phyloP scores from a whole-genome alignment of 495 filamentous ascomycete genomes.

The Aspergillus carlsbadensis region DNA sequence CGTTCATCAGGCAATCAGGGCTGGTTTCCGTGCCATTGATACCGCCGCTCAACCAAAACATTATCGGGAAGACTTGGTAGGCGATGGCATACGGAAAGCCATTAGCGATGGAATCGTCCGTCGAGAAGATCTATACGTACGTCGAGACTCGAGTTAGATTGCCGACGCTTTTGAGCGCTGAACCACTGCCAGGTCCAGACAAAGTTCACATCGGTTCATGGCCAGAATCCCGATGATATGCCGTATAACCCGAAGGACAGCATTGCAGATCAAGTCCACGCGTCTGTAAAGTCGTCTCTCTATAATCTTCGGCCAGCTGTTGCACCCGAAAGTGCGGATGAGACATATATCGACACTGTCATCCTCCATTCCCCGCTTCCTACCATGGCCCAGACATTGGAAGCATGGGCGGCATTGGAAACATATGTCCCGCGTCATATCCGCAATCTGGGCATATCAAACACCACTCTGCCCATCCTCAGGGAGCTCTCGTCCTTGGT shows the following conservation, averaged over 20 bases:
- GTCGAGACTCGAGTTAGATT: conserved; percentile 17
- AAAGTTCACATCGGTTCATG: conserved; percentile 66
- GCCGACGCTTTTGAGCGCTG: not conserved
- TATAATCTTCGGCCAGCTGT: conserved; percentile 50
- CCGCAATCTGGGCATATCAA: conserved; percentile 71
- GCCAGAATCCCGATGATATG: conserved; percentile 58
- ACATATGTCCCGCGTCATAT: conserved; percentile 63
- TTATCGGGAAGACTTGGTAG: conserved; percentile 73
- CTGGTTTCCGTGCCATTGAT: conserved; percentile 74
- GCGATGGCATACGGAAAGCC: conserved; percentile 59
- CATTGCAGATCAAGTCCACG: conserved; percentile 60
- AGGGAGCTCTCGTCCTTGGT: conserved; percentile 43
- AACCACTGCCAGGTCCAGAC: conserved; percentile 64
- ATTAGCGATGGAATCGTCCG: conserved; percentile 56
- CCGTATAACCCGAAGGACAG: conserved; percentile 56
- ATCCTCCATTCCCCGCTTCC: conserved; percentile 70
- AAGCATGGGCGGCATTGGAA: conserved; percentile 64
- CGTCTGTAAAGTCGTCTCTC: conserved; percentile 68
- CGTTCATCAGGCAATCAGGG: conserved; percentile 64
- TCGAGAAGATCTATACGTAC: conserved; percentile 61
- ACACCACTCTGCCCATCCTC: conserved; percentile 57
- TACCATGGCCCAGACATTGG: conserved; percentile 55
- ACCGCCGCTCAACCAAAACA: conserved; percentile 79
- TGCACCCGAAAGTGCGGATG: conserved; percentile 30
- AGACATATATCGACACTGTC: conserved; percentile 68